A percentile compares a stretch with the other conserved stretches of the same genome.
Conservation (phyloP, 805 yeast species). For the Kodamaea sagamina region DNA sequence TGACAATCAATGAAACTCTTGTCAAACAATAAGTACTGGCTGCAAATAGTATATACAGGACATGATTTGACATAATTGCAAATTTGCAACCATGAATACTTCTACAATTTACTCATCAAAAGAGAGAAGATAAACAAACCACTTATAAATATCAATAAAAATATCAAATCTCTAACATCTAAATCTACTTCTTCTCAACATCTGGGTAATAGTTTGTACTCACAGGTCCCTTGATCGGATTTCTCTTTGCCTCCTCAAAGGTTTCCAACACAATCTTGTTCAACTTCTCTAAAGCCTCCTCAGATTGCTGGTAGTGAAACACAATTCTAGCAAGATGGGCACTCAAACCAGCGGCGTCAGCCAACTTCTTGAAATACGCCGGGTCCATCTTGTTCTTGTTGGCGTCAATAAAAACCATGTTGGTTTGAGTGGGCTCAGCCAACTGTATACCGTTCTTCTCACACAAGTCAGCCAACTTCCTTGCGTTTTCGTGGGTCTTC, state of each 20-base stretch:
- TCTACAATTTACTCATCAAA: no score
- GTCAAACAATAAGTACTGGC: no score
- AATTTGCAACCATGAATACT: no score
- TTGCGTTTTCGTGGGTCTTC: constrained; percentile 36
- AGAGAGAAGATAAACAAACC: no score
- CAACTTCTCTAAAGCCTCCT: constrained; percentile 31
- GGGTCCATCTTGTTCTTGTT: constrained; percentile 32
- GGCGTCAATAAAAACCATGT: constrained; percentile 43
- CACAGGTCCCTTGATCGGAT: constrained; percentile 44
- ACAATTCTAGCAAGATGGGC: constrained; percentile 31
- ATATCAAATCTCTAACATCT: background rate
- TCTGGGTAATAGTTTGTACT: constrained; percentile 5
- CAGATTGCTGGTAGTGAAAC: constrained; percentile 38
- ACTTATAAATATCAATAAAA: no score
- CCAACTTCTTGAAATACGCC: constrained; percentile 44
- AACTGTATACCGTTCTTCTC: constrained; percentile 30
- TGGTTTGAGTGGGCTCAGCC: constrained; percentile 42
- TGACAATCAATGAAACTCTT: no score
- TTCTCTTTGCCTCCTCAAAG: constrained; percentile 50
- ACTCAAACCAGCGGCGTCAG: constrained; percentile 59
- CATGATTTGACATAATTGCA: no score
- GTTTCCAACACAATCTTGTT: constrained; percentile 60
- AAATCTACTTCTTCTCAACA: background rate
- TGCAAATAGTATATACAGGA: no score
- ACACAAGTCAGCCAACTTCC: constrained; percentile 36